Conservation (phyloP, 2,329 filamentous ascomycete genomes). For the Aspergillus pseudoglaucus region DNA sequence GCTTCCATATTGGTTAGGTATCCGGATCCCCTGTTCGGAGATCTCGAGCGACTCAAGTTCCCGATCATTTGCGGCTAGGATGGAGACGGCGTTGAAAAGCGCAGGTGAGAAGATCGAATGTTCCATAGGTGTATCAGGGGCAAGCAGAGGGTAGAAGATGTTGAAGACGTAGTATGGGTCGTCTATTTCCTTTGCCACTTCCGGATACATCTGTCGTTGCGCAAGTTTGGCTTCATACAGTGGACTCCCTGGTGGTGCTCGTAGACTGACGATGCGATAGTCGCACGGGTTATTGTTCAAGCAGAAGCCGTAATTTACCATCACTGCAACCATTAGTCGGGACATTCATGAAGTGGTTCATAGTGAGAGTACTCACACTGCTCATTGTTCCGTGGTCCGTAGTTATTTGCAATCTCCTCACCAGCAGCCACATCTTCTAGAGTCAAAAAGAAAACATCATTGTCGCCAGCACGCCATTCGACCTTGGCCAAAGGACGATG, state of each 20-base stretch:
- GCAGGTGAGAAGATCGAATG: conserved; percentile 38
- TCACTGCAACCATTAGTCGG: conserved; percentile 20
- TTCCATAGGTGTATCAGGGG: conserved; percentile 29
- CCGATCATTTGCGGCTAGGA: conserved; percentile 37
- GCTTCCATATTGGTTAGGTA: conserved; percentile 27
- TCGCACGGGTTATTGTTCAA: conserved; percentile 38
- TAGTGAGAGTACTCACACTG: conserved; percentile 40
- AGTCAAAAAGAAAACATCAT: conserved; percentile 36
- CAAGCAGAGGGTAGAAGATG: conserved; percentile 37
- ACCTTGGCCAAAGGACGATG: conserved; percentile 57
- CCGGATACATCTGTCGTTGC: conserved; percentile 28
- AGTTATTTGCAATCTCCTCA: conserved; percentile 60
- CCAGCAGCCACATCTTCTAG: conserved; percentile 46
- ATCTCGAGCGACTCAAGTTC: conserved; percentile 32
- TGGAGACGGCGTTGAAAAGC: conserved; percentile 36
- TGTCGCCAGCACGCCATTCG: conserved; percentile 48
- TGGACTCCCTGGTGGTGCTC: conserved; percentile 33
- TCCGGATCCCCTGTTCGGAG: conserved; percentile 23
- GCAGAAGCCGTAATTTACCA: conserved; percentile 44
- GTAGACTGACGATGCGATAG: conserved; percentile 37
- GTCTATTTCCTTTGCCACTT: conserved; percentile 21
- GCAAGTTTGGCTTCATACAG: conserved; percentile 29
- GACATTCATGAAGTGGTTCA: background rate
- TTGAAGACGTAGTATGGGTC: conserved; percentile 42
- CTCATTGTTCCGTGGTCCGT: conserved; percentile 69